Evolutionary conservation across 208 protist genomes (phyloP).

Genomic region (Leishmania gerbilli): DNA sequence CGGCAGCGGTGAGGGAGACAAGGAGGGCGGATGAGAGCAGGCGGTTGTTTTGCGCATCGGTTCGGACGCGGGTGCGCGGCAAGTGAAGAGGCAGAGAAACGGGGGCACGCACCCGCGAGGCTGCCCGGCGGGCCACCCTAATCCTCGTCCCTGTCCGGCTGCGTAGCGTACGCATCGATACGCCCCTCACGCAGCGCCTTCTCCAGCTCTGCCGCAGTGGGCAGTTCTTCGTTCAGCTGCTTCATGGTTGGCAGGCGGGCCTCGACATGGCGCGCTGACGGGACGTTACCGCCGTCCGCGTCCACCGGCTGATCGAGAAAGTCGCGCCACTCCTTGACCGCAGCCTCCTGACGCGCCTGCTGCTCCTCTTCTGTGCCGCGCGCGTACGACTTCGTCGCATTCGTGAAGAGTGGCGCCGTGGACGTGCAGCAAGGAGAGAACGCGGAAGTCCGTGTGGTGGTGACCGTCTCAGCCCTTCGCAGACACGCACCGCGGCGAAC

Average conservation of each 20-base stretch:
- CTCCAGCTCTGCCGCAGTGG: slow-evolving; percentile 48
- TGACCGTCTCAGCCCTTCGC: neutral
- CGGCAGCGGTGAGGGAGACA: too few relatives aligned
- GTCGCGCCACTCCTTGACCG: slow-evolving; percentile 27
- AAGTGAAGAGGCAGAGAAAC: neutral
- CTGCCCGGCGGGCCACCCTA: neutral
- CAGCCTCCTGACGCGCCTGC: slow-evolving; percentile 16
- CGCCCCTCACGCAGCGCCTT: slow-evolving; percentile 40
- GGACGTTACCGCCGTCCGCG: slow-evolving; percentile 31
- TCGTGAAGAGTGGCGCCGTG: slow-evolving; percentile 31
- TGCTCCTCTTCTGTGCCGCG: slow-evolving; percentile 34
- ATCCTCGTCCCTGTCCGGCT: slow-evolving; percentile 35
- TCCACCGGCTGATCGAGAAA: slow-evolving; percentile 27
- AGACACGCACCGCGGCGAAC: neutral
- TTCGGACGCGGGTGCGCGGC: too few relatives aligned
- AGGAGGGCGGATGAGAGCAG: too few relatives aligned
- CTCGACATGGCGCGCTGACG: slow-evolving; percentile 31
- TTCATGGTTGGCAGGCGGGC: slow-evolving; percentile 41
- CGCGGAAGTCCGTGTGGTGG: neutral
- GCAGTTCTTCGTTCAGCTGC: slow-evolving; percentile 75
- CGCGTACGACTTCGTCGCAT: slow-evolving; percentile 35
- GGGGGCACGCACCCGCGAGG: neutral
- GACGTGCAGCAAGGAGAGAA: neutral
- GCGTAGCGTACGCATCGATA: slow-evolving; percentile 34
- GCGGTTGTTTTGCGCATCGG: too few relatives aligned